Percentiles rank a stretch among this genome's conserved stretches.
phyloP scores from a whole-genome alignment of 2,329 filamentous ascomycete genomes.

The Fusarium sp. region DNA sequence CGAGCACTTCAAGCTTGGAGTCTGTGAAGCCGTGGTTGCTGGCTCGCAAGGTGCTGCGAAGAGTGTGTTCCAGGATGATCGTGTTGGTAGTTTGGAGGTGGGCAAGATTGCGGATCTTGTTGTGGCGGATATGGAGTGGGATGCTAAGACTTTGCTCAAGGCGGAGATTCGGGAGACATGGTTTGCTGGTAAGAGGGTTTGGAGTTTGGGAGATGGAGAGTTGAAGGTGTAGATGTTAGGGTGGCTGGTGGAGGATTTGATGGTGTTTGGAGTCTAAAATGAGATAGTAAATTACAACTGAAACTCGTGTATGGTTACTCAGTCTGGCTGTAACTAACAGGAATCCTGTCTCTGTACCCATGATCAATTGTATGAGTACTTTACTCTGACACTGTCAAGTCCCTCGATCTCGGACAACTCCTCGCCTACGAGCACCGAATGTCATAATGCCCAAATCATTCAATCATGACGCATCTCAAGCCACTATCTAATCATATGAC shows the following conservation, averaged over 20 bases:
- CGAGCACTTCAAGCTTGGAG: conserved; percentile 61
- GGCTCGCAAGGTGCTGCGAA: conserved; percentile 65
- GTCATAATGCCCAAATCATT: background rate
- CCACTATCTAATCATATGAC: conserved; percentile 3
- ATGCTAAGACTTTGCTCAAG: conserved; percentile 58
- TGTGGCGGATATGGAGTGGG: conserved; percentile 60
- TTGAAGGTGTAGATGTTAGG: background rate
- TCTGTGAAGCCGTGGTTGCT: conserved; percentile 64
- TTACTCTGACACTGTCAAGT: background rate
- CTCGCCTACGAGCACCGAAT: background rate
- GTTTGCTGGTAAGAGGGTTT: conserved; percentile 61
- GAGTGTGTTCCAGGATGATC: conserved; percentile 62
- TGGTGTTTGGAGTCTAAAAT: conserved; percentile 26
- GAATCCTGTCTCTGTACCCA: background rate
- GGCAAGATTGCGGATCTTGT: conserved; percentile 68
- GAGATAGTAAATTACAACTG: background rate
- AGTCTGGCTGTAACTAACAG: background rate
- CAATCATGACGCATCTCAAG: conserved; percentile 5
- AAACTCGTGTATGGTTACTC: background rate
- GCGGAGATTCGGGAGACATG: conserved; percentile 64
- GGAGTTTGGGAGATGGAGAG: conserved; percentile 21
- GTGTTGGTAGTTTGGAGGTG: conserved; percentile 61
- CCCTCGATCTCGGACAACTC: background rate
- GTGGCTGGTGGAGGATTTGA: background rate
- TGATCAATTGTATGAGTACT: background rate